Base-by-base conservation (phyloP, 139 green algal species). In the Haematococcus lacustris region DNA sequence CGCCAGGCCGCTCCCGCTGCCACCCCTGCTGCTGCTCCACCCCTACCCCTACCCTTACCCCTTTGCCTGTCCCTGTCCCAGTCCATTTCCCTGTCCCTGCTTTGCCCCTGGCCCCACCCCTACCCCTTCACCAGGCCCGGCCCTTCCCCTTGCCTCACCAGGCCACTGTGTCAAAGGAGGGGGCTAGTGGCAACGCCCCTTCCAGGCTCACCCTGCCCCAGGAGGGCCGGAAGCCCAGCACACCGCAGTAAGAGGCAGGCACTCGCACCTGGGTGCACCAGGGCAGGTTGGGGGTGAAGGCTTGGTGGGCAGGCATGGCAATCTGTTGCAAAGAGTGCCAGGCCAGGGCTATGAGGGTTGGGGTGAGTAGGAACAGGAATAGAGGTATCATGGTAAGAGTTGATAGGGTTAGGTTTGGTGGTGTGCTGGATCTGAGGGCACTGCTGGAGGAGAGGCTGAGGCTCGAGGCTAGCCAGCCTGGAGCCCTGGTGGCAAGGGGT, bases 191-290 rank as follows among this genome's bases (percentile, higher is more conserved):
- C 47, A 76, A 67, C 0, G 82, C 83, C 21, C 78, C 76, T 38
- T 75, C 60, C 51, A 96, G 66, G 0, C 79, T 79, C 0, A 94
- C 78, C 3, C 89, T 75, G 0, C 90, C 92, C 66, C 96, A 91
- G 0, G 88, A 95, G 32, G 94, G 88, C 28, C 94, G 79, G 30
- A 97, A 78, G 32, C 93, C 94, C 30, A 88, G 86, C n/a, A 97
- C 68, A 0, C 94, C 94, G 73, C 88, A 96, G 81, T 91, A 96
- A 38, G 70, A 86, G 13, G 90, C 94, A 13, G 94, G 94, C 3
- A 98, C 83, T 2, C 94, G 82, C 67, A 98, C 90, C n/a, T n/a
- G n/a, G n/a, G n/a, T n/a, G n/a, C n/a, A n/a, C n/a, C n/a, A n/a
- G n/a, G n/a, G n/a, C n/a, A n/a, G n/a, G n/a, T n/a, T n/a, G n/a